Evolutionary conservation across 139 green algal genomes (phyloP).

Genomic region (Spirogloea muscicola): DNA sequence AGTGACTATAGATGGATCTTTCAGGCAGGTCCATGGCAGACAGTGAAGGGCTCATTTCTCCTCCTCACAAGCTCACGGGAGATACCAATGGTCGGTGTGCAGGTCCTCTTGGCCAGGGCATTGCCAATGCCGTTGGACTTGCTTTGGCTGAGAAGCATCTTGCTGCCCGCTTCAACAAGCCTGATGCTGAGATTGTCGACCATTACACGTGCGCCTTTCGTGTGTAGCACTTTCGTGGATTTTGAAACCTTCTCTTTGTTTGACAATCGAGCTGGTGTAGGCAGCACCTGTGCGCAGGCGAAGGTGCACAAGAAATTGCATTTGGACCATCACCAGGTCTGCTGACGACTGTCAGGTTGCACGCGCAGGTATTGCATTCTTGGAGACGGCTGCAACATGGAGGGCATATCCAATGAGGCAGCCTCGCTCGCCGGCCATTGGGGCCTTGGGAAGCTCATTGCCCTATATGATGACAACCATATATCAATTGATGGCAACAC

Average conservation of each 20-base stretch:
- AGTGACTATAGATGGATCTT: no score
- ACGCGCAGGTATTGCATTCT: slow-evolving; percentile 85
- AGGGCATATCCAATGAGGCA: slow-evolving; percentile 97
- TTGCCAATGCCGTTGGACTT: slow-evolving; percentile 95
- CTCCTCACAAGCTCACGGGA: no score
- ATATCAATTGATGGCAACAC: slow-evolving; percentile 99
- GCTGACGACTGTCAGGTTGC: no score
- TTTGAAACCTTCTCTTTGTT: no score
- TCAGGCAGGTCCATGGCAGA: no score
- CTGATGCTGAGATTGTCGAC: slow-evolving; percentile 85
- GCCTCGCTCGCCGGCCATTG: slow-evolving; percentile 94
- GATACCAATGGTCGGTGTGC: no score
- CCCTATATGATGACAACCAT: slow-evolving; percentile 98
- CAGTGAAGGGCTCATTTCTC: no score
- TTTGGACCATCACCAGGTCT: no score
- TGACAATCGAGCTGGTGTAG: no score
- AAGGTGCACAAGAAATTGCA: no score
- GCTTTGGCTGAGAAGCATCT: slow-evolving; percentile 90
- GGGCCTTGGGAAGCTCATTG: slow-evolving; percentile 99
- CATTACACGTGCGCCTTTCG: slow-evolving; percentile 86
- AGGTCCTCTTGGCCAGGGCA: slow-evolving; percentile 94
- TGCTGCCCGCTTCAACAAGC: slow-evolving; percentile 99
- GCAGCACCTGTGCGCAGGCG: no score
- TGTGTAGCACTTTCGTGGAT: no score
- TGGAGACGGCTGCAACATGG: slow-evolving; percentile 99